Evolutionary conservation across 139 green algal genomes (phyloP), one percentile per base, ranked within the genome.

Genomic region (Chlorella sp.): DNA sequence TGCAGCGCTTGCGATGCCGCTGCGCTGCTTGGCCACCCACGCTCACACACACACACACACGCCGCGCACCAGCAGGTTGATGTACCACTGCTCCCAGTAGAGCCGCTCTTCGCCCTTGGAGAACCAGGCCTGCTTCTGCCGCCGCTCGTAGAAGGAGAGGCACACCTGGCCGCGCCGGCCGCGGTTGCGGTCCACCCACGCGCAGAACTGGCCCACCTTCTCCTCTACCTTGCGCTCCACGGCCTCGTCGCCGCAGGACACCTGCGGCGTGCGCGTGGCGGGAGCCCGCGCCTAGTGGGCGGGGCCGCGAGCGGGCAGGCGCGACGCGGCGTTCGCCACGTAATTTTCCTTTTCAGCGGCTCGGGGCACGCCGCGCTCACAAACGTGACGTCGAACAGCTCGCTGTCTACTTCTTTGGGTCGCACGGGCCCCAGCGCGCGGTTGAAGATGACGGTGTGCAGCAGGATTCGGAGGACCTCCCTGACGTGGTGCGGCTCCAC

Each of bases 381-480:
- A 79, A 96, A 98, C 29, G 91, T 96, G 29, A 98, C 80, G 59
- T 98, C 90, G 66, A 98, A 95, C 4, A 98, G 88, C 80, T 98
- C 91, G 7, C 83, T 92, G 67, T 98, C 93, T 11, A 95, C 86
- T 48, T 98, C 95, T 8, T 77, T 48, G 0, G 95, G 93, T 38
- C 79, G 80, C 12, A 97, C 88, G 21, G 89, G 83, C 1, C 95
- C 95, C 29, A 98, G 83, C 1, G 95, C 87, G 5, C 95, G 76
- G 77, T 94, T 94, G 79, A 98, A 98, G 6, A 98, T 76, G 45
- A 98, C 95, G 27, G 95, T 98, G 82, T 98, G 95, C 41, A 98
- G 67, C 25, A 98, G 55, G 67, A 91, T 92, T 71, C 91, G 80
- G 29, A 97, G 74, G 6, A 95, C 87, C 61, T 97, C 93, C 2